Conservation (phyloP, 139 green algal species). For the Chlorella sorokiniana region DNA sequence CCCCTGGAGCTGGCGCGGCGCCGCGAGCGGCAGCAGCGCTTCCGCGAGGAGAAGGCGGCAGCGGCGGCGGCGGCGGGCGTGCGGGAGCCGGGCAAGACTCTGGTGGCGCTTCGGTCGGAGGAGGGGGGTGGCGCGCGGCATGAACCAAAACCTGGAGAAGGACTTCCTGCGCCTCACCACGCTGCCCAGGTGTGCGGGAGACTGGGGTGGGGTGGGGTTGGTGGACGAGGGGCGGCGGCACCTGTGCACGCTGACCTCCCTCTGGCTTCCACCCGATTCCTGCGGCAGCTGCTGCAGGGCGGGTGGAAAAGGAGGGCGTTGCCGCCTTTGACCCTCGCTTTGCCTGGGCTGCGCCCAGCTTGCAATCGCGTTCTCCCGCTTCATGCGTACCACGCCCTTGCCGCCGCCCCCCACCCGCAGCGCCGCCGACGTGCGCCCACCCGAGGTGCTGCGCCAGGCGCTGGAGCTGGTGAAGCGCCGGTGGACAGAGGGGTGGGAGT, state of each 20-base stretch:
- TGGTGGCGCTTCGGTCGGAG: slow-evolving; percentile 22
- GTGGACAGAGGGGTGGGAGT: slow-evolving; percentile 26
- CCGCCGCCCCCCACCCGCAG: not conserved
- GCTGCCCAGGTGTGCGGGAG: slow-evolving; percentile 36
- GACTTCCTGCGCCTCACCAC: slow-evolving; percentile 61
- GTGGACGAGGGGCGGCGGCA: not conserved
- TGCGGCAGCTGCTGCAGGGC: no score
- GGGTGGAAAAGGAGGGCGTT: no score
- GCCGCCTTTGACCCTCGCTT: not conserved
- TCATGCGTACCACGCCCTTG: not conserved
- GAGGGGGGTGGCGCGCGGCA: slow-evolving; percentile 25
- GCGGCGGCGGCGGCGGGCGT: slow-evolving; percentile 12
- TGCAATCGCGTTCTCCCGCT: not conserved
- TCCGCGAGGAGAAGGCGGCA: slow-evolving; percentile 30
- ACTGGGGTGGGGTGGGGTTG: no score
- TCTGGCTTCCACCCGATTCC: not conserved
- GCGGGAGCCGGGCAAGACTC: not conserved
- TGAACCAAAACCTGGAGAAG: slow-evolving; percentile 53
- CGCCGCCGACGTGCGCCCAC: slow-evolving; percentile 39
- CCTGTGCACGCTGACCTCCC: not conserved
- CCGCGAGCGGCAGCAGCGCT: slow-evolving; percentile 40
- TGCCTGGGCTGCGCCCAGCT: not conserved
- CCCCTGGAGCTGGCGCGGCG: slow-evolving; percentile 34
- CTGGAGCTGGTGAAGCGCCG: slow-evolving; percentile 60
- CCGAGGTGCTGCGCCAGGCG: slow-evolving; percentile 53